These are phyloP conservation scores for Kluyveromyces wickerhamii DNA, from an alignment of 805 yeast genomes.

Conservation along the genomic window DNA sequence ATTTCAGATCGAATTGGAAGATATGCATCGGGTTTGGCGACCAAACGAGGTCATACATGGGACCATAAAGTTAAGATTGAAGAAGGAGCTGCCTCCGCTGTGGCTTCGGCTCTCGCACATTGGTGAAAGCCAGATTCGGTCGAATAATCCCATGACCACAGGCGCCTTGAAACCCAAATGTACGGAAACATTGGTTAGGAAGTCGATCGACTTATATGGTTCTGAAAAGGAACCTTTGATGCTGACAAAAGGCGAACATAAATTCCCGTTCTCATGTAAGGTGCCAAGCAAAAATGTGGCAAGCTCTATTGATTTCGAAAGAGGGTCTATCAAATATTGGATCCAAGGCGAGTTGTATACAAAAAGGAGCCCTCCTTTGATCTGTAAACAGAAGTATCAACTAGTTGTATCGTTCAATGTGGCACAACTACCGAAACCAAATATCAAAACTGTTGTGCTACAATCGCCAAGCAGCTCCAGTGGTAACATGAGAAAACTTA, in stretches of 20 bases:
- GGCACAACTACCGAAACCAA: conserved; percentile 53
- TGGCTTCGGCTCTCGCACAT: conserved; percentile 44
- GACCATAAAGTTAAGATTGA: conserved; percentile 47
- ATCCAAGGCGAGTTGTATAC: background rate
- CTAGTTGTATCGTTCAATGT: conserved; percentile 71
- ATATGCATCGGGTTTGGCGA: conserved; percentile 67
- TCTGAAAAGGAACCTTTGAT: conserved; percentile 11
- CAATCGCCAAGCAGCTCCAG: conserved; percentile 37
- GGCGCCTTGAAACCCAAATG: conserved; percentile 43
- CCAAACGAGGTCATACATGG: conserved; percentile 77
- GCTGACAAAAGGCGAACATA: conserved; percentile 73
- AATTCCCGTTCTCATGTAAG: conserved; percentile 77
- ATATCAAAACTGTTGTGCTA: conserved; percentile 56
- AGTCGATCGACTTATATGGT: conserved; percentile 54
- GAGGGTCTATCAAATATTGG: conserved; percentile 67
- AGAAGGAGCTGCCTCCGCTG: conserved; percentile 44
- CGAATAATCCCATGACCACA: conserved; percentile 32
- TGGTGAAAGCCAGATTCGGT: conserved; percentile 41
- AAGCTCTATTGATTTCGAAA: conserved; percentile 74
- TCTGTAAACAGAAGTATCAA: conserved; percentile 10
- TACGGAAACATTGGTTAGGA: conserved; percentile 47
- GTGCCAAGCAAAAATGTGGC: conserved; percentile 67
- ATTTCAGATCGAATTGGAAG: conserved; percentile 61
- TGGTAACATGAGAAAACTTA: conserved; percentile 31
- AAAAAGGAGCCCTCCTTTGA: background rate